Conservation (phyloP, 2,329 filamentous ascomycete species). For the Boeremia lycopersici region DNA sequence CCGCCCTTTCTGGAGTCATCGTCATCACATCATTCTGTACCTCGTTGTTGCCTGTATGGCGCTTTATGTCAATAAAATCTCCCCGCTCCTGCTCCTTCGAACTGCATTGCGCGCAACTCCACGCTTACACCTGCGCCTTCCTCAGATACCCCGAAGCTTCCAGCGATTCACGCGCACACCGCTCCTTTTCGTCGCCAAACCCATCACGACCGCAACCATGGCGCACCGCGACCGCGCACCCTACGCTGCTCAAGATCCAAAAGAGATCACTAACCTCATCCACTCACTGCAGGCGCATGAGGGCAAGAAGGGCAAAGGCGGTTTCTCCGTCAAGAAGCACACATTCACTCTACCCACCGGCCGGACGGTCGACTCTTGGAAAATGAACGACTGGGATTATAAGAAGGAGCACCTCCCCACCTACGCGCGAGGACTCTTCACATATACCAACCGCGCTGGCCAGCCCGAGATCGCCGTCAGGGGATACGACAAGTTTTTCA, state of each 20-base stretch:
- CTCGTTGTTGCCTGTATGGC: conserved; percentile 27
- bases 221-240: conserved; percentile 61
- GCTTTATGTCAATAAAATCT: conserved; percentile 19
- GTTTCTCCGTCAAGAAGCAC: conserved; percentile 79
- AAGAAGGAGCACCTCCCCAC: conserved; percentile 85
- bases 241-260: conserved; percentile 70
- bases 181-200: background rate
- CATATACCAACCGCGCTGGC: conserved; percentile 69
- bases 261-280: conserved; percentile 71
- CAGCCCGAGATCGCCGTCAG: conserved; percentile 79
- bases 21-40: conserved; percentile 4
- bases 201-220: conserved; percentile 50
- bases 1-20: conserved; percentile 27
- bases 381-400: conserved; percentile 94
- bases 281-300: conserved; percentile 65
- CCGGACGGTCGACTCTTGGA: conserved; percentile 85
- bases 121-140: conserved; percentile 6
- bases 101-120: background rate
- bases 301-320: conserved; percentile 52
- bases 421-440: conserved; percentile 93
- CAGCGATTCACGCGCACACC: conserved; percentile 7
- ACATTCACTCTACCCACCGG: conserved; percentile 72
- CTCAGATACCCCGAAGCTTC: background rate
- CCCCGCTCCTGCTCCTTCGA: conserved; percentile 18
- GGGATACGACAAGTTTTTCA: conserved; percentile 99